Conservation (phyloP, 176 grass and related monocot genomes). For the Avena atlantica region DNA sequence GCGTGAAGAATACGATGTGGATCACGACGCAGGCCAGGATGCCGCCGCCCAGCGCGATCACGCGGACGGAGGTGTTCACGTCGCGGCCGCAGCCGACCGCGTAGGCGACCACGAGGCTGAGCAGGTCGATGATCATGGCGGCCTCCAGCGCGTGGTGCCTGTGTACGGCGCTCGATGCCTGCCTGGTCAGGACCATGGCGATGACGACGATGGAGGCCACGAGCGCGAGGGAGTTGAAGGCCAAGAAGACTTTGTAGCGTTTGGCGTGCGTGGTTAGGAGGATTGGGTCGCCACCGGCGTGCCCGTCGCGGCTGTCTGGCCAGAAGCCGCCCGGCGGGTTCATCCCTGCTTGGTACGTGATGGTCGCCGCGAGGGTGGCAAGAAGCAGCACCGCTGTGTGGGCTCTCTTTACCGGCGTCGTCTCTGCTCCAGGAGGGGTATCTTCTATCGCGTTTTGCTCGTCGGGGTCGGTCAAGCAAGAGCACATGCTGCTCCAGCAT, state of each 20-base stretch:
- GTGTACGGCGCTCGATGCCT: not conserved
- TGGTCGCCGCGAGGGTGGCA: conserved; percentile 34
- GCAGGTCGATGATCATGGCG: conserved; percentile 25
- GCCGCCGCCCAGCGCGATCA: conserved; percentile 2
- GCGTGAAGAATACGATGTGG: not conserved
- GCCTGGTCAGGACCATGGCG: conserved; percentile 20
- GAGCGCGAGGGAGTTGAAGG: conserved; percentile 32
- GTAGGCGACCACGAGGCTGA: conserved; percentile 34
- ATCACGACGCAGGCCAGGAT: not conserved
- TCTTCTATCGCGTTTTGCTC: not conserved
- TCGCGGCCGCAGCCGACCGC: conserved; percentile 17
- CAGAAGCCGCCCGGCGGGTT: conserved; percentile 41
- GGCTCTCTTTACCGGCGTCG: not conserved
- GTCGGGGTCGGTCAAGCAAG: not conserved
- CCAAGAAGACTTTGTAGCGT: conserved; percentile 41
- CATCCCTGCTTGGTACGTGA: conserved; percentile 26
- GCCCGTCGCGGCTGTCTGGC: conserved; percentile 16
- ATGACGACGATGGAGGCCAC: conserved; percentile 40
- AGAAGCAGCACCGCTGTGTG: conserved; percentile 26
- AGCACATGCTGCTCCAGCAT: not conserved
- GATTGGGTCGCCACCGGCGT: not conserved
- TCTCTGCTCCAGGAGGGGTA: not conserved
- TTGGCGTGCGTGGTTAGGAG: not conserved
- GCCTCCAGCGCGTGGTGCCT: not conserved
- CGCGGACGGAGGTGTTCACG: not conserved